Evolutionary conservation across 2,329 filamentous ascomycete genomes (phyloP).

Genomic region (Cordyceps tenuipes): DNA sequence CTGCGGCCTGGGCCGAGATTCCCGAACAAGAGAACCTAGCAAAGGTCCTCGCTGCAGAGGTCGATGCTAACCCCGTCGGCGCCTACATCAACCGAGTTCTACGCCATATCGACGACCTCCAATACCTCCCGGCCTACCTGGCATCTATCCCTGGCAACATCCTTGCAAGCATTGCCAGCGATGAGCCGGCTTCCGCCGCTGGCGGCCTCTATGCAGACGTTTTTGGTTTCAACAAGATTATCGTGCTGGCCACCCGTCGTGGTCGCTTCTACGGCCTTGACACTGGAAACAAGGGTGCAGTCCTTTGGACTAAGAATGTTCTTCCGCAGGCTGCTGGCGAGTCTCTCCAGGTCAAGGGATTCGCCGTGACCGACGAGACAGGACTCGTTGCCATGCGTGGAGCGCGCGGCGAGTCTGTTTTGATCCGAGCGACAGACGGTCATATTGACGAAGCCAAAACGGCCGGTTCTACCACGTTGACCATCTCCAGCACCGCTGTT

Average conservation of each 20-base stretch:
- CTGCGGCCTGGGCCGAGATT: slow-evolving; percentile 73
- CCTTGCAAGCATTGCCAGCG: slow-evolving; percentile 54
- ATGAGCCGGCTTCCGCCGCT: slow-evolving; percentile 35
- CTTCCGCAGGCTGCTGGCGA: slow-evolving; percentile 46
- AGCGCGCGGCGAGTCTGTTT: slow-evolving; percentile 52
- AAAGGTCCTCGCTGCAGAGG: slow-evolving; percentile 76
- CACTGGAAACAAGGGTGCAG: slow-evolving; percentile 60
- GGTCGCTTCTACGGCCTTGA: slow-evolving; percentile 77
- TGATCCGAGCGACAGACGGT: slow-evolving; percentile 47
- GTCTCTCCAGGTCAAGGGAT: slow-evolving; percentile 59
- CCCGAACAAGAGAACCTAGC: slow-evolving; percentile 66
- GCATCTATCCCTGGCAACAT: slow-evolving; percentile 61
- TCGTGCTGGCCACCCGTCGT: slow-evolving; percentile 69
- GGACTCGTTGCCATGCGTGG: slow-evolving; percentile 51
- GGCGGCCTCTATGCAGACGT: slow-evolving; percentile 54
- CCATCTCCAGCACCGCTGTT: slow-evolving; percentile 34
- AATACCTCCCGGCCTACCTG: slow-evolving; percentile 67
- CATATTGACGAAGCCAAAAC: slow-evolving; percentile 37
- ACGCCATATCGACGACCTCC: slow-evolving; percentile 71
- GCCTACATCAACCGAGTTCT: slow-evolving; percentile 86
- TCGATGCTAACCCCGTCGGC: slow-evolving; percentile 66
- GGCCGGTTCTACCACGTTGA: slow-evolving; percentile 21
- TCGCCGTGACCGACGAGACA: slow-evolving; percentile 51
- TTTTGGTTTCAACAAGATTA: slow-evolving; percentile 84
- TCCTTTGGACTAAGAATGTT: slow-evolving; percentile 68